phyloP scores from a whole-genome alignment of 257 asterid species.

The Coffea eugenioides region DNA sequence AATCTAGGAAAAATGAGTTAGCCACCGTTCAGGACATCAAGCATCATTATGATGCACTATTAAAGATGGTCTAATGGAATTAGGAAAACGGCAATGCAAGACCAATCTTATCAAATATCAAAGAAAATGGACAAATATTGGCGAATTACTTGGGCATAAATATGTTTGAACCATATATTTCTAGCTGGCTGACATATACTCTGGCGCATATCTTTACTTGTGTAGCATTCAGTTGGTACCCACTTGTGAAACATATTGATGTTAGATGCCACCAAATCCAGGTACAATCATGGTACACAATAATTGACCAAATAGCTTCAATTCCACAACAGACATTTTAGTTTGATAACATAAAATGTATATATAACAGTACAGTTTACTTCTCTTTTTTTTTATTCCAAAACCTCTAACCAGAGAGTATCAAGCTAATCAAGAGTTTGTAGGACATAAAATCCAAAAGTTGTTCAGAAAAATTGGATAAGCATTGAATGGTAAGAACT shows the following conservation, averaged over 20 bases:
- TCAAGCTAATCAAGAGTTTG: too few species aligned
- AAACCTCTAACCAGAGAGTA: too few species aligned
- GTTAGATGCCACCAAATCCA: background rate
- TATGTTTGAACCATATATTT: background rate
- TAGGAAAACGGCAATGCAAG: too few species aligned
- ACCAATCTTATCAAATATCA: background rate
- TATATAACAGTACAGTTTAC: too few species aligned
- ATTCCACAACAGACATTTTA: background rate
- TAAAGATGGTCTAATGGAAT: background rate
- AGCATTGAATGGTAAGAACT: background rate
- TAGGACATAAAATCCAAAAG: too few species aligned
- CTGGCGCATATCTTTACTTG: background rate
- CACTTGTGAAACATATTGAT: background rate
- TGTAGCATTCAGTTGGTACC: background rate
- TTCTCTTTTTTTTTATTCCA: too few species aligned
- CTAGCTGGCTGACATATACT: too few species aligned
- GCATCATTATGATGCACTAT: too few species aligned
- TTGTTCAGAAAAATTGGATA: background rate
- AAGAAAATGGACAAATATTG: background rate
- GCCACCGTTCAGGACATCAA: background rate
- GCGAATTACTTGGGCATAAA: background rate
- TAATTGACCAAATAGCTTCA: background rate
- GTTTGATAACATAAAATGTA: too few species aligned
- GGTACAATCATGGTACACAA: background rate
- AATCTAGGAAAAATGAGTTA: conserved; percentile 39